Conservation (phyloP, 306 rosid genomes). For the Vachellia pachyceras region DNA sequence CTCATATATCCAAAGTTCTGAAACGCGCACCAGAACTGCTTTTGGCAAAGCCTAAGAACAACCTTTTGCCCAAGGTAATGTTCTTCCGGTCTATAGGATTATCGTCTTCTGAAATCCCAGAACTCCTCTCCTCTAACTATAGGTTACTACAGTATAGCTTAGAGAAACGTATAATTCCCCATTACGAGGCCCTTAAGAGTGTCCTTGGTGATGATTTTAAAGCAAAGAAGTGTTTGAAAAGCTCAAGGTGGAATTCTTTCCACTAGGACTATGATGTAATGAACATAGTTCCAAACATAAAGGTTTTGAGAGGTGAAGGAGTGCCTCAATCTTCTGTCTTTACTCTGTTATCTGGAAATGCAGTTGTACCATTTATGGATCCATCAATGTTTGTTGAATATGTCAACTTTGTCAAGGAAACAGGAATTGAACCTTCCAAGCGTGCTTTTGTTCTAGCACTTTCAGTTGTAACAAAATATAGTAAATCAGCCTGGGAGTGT, state of each 20-base stretch:
- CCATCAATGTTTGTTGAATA: neutral
- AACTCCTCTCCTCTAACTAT: neutral
- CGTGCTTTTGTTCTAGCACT: neutral
- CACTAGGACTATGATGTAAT: neutral
- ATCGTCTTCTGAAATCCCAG: neutral
- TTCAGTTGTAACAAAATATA: neutral
- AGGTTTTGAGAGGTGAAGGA: neutral
- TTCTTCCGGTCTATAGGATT: neutral
- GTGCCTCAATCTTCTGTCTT: neutral
- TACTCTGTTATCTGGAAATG: neutral
- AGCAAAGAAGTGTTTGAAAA: neutral
- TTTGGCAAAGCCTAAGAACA: neutral
- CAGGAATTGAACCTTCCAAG: neutral
- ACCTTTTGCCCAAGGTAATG: neutral
- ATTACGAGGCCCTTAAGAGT: neutral
- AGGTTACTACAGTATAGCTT: conserved; percentile 28
- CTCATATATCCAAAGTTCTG: conserved; percentile 33
- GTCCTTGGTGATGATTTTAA: neutral
- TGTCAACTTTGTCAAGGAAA: neutral
- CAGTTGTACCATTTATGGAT: neutral
- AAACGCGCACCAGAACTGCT: neutral
- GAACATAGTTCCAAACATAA: neutral
- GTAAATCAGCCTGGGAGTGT: neutral
- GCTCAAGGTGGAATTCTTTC: neutral
- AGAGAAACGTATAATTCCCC: conserved; percentile 11